A percentile compares a stretch with the other conserved stretches of the same genome.
Evolutionary conservation across 2,329 filamentous ascomycete species (phyloP).

Genomic region (Lizonia empirigonia): DNA sequence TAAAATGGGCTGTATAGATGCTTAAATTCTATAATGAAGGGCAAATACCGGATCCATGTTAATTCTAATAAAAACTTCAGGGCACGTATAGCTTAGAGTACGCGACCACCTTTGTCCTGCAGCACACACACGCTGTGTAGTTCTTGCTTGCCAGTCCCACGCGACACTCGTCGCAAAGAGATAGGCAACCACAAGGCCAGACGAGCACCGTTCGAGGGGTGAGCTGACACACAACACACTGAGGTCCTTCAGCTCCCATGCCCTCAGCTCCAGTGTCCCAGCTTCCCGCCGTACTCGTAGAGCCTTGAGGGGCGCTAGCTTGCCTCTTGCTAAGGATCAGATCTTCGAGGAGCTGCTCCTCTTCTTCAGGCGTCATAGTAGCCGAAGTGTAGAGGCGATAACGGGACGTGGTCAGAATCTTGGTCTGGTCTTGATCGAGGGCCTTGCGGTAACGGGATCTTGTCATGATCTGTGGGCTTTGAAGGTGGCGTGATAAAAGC

Average conservation of each 20-base stretch:
- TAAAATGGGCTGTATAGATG: neutral
- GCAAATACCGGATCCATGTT: neutral
- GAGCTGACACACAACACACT: constrained; percentile 92
- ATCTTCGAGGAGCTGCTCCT: constrained; percentile 63
- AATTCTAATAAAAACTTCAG: constrained; percentile 40
- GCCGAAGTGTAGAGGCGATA: constrained; percentile 43
- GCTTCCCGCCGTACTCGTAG: constrained; percentile 43
- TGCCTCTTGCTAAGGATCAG: constrained; percentile 62
- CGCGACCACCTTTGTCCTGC: constrained; percentile 82
- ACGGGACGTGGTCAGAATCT: constrained; percentile 62
- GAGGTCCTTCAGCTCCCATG: constrained; percentile 75
- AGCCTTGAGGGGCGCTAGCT: constrained; percentile 42
- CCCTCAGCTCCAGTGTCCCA: constrained; percentile 77
- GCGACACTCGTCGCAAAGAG: constrained; percentile 91
- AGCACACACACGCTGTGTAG: constrained; percentile 95
- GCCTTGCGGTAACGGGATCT: constrained; percentile 75
- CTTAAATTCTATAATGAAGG: neutral
- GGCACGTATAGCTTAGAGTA: constrained; percentile 94
- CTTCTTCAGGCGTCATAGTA: constrained; percentile 55
- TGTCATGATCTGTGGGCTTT: constrained; percentile 74
- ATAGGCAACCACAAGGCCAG: constrained; percentile 95
- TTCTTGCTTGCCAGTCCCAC: constrained; percentile 96
- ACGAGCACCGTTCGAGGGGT: constrained; percentile 86
- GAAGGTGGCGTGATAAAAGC: constrained; percentile 79
- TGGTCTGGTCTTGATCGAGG: constrained; percentile 70